Evolutionary conservation across 2,329 filamentous ascomycete genomes (phyloP).

Genomic region (Colletotrichum lindemuthianum): DNA sequence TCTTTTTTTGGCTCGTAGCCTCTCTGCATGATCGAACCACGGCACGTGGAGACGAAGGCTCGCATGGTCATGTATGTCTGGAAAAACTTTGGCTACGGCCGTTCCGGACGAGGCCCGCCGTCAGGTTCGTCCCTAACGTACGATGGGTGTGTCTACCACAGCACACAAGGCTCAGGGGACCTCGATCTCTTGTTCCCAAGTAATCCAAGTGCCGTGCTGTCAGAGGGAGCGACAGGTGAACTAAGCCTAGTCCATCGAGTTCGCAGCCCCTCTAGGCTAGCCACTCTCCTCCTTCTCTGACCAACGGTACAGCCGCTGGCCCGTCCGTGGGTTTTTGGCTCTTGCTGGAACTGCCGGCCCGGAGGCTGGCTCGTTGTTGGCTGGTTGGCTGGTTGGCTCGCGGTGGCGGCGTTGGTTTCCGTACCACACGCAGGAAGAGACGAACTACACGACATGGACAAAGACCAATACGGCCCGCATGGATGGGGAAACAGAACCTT

Average conservation of each 20-base stretch:
- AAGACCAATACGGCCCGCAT: not conserved
- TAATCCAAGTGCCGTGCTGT: conserved; percentile 29
- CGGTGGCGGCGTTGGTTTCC: conserved; percentile 12
- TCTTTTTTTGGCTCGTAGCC: conserved; percentile 2
- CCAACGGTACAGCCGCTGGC: not conserved
- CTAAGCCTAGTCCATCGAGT: conserved; percentile 15
- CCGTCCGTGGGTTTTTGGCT: conserved; percentile 1
- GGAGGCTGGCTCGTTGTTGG: not conserved
- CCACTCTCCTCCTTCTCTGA: not conserved
- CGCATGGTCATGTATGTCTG: not conserved
- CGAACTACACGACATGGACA: not conserved
- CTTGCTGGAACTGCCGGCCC: not conserved
- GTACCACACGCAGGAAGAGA: not conserved
- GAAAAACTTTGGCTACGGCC: conserved; percentile 12
- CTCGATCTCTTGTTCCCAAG: no score
- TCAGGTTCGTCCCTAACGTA: conserved; percentile 2
- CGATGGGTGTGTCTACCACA: no score
- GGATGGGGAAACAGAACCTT: no score
- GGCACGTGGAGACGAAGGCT: conserved; percentile 12
- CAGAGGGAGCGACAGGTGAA: conserved; percentile 13
- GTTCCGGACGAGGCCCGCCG: conserved; percentile 23
- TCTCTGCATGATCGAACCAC: conserved; percentile 22
- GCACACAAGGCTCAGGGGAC: no score
- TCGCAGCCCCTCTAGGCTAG: conserved; percentile 11
- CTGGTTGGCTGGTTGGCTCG: conserved; percentile 16